These are phyloP conservation scores for Phytophthora melonis DNA, from an alignment of 352 stramenopile genomes.

Conservation along the genomic window DNA sequence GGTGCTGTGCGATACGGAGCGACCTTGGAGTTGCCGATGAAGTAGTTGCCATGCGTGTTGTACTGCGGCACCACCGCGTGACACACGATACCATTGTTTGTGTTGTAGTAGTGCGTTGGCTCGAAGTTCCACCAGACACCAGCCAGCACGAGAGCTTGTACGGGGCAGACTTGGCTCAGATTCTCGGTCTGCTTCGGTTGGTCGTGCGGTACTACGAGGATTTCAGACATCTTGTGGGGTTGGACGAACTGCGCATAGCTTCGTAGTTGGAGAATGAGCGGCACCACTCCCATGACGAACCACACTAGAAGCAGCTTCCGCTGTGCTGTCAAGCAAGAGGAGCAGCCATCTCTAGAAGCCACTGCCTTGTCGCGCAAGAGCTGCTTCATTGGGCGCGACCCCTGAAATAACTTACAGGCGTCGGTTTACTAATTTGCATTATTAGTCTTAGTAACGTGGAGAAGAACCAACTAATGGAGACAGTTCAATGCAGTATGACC, in stretches of 20 bases:
- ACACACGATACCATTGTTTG: slow-evolving; percentile 12
- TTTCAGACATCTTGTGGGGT: background rate
- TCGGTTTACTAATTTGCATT: too few relatives aligned
- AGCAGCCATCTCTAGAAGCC: background rate
- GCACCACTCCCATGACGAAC: slow-evolving; percentile 1
- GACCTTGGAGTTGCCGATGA: slow-evolving; percentile 3
- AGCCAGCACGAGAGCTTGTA: slow-evolving; percentile 16
- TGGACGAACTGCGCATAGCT: background rate
- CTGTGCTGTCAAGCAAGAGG: background rate
- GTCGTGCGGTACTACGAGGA: slow-evolving; percentile 3
- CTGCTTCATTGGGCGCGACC: too few relatives aligned
- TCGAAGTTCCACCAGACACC: slow-evolving; percentile 31
- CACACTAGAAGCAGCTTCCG: background rate
- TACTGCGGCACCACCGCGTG: slow-evolving; percentile 33
- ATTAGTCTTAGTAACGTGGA: too few relatives aligned
- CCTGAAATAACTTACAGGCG: too few relatives aligned
- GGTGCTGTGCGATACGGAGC: slow-evolving; percentile 3
- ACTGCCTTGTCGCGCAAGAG: too few relatives aligned
- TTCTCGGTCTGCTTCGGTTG: background rate
- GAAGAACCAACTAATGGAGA: too few relatives aligned
- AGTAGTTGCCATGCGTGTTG: slow-evolving; percentile 28
- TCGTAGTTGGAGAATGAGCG: slow-evolving; percentile 1
- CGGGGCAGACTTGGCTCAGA: slow-evolving; percentile 5
- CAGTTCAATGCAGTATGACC: too few relatives aligned
- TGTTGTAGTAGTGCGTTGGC: slow-evolving; percentile 24